Base-by-base conservation (phyloP, 257 asterid genomes). In the Apocynum venetum region DNA sequence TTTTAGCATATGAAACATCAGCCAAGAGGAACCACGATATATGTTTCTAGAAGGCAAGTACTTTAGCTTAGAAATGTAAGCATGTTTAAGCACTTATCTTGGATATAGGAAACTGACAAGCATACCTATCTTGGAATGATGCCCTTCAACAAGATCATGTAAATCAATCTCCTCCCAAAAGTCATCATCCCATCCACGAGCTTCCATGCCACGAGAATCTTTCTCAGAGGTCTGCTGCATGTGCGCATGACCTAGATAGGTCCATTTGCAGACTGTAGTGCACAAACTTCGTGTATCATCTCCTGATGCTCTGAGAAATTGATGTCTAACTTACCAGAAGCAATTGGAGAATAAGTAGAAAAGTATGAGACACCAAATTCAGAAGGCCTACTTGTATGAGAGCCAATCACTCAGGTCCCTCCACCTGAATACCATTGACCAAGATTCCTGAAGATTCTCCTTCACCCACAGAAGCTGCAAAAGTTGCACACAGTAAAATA, bases 371-470 rank as follows among this genome's bases (percentile, higher is more conserved):
- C 4, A 17, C 52, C 11, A 38, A 38, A 46, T 57, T 40, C 31
- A n/a, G 31, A 47, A 38, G 70, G 49, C 81, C 75, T 86, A 95
- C 98, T 96, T 93, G 83, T 83, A 95, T 25, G 99, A 91, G 78
- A 95, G 83, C 99, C 99, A 95, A 82, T 95, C 99, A 86, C 98
- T 93, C 83, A 95, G 87, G 83, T 95, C 98, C 98, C 93, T 95
- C 98, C 99, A 95, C 82, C 98, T 82, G 83, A 88, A 91, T 74
- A 88, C 88, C 98, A 95, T 81, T 52, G 99, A 84, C 99, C 99
- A 95, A 61, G 98, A 87, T 82, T 93, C 98, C 77, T 75, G 90
- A 84, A 95, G 80, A 81, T 93, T 95, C 84, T 95, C 99, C 82
- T 95, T 93, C 86, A 95, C 97, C 99, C 99, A 95, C 78, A 95